A percentile compares a stretch with the other conserved stretches of the same genome.
These are phyloP conservation scores for Stachybotrys chlorohalonatus DNA, from an alignment of 2,329 filamentous ascomycete genomes.

Conservation along the genomic window DNA sequence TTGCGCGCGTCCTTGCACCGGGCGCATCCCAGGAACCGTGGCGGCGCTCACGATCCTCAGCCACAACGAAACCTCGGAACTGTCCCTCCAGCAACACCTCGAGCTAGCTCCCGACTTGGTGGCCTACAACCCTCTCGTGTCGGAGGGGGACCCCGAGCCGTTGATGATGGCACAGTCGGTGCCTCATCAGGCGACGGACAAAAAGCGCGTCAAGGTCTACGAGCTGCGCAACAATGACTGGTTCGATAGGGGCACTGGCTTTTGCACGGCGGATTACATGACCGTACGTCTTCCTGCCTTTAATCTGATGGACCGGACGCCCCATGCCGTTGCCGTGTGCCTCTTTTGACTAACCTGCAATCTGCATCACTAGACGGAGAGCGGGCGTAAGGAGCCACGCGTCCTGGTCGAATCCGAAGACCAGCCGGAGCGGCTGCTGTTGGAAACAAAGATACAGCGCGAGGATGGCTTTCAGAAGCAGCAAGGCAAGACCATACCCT, in stretches of 20 bases:
- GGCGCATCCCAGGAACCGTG: conserved; percentile 34
- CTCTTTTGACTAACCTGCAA: background rate
- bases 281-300: conserved; percentile 47
- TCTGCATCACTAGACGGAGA: conserved; percentile 37
- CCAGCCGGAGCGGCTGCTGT: conserved; percentile 68
- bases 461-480: conserved; percentile 98
- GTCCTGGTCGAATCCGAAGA: conserved; percentile 94
- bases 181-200: conserved; percentile 59
- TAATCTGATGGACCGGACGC: conserved; percentile 45
- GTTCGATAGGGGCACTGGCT: conserved; percentile 95
- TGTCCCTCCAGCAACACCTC: conserved; percentile 52
- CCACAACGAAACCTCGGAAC: conserved; percentile 41
- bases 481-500: conserved; percentile 55
- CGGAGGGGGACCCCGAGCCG: conserved; percentile 48
- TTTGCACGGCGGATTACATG: conserved; percentile 72
- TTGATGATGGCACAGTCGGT: conserved; percentile 64
- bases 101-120: conserved; percentile 45
- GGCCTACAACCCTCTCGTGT: conserved; percentile 37
- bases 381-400: conserved; percentile 66
- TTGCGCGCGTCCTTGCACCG: conserved; percentile 7
- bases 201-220: conserved; percentile 92
- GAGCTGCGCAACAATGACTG: conserved; percentile 98
- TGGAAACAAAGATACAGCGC: conserved; percentile 84
- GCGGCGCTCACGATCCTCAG: conserved; percentile 48
- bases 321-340: conserved; percentile 6